These are phyloP conservation scores for Leccinum laetum DNA, from an alignment of 1,284 basidiomycete species.

Conservation along the genomic window DNA sequence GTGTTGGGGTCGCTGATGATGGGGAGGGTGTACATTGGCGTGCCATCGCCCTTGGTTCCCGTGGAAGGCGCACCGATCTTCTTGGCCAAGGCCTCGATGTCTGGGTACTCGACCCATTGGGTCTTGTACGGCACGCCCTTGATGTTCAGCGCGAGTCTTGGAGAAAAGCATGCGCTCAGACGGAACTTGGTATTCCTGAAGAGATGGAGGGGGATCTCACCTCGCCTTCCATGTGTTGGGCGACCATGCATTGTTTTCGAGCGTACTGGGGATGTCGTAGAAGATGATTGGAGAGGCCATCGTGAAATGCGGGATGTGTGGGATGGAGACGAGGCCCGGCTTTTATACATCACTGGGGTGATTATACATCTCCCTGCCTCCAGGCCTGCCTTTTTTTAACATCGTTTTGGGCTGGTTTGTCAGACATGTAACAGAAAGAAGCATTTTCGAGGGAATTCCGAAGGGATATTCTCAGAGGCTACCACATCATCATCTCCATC, in stretches of 20 bases:
- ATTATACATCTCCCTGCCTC: background rate
- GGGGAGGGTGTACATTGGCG: constrained; percentile 37
- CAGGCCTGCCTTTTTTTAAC: background rate
- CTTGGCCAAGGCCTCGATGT: constrained; percentile 34
- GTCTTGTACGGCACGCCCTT: constrained; percentile 41
- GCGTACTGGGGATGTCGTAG: constrained; percentile 30
- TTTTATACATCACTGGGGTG: constrained; percentile 17
- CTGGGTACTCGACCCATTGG: constrained; percentile 39
- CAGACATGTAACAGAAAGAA: background rate
- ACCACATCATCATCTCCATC: background rate
- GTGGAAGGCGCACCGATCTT: constrained; percentile 34
- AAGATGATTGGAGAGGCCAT: constrained; percentile 28
- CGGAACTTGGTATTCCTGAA: background rate
- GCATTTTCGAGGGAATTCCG: background rate
- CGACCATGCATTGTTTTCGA: constrained; percentile 29
- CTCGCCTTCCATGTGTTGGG: constrained; percentile 33
- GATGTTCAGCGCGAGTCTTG: constrained; percentile 39
- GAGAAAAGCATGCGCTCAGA: background rate
- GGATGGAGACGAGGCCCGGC: background rate
- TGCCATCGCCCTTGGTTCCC: constrained; percentile 25
- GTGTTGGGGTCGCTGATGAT: constrained; percentile 36
- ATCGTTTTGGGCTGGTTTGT: background rate
- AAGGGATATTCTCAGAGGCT: background rate
- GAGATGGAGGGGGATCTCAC: constrained; percentile 6
- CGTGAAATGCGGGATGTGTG: background rate